Evolutionary conservation across 805 yeast genomes (phyloP).

Genomic region (Huiozyma sinensis): DNA sequence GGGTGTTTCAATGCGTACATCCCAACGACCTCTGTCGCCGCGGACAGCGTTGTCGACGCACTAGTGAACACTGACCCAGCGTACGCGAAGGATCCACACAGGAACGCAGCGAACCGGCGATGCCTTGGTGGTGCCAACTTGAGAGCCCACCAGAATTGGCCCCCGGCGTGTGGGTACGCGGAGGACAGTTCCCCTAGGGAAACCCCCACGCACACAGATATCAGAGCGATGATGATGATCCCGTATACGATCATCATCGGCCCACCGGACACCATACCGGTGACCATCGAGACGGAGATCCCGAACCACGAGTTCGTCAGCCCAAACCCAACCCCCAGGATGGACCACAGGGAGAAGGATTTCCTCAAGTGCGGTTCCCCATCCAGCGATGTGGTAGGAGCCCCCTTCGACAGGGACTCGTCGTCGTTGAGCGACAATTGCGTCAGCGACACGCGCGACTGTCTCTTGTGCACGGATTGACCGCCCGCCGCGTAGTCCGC

Average conservation of each 20-base stretch:
- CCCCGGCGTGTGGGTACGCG: slow-evolving; percentile 55
- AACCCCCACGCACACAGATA: slow-evolving; percentile 40
- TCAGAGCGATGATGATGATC: slow-evolving; percentile 40
- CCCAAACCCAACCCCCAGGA: slow-evolving; percentile 53
- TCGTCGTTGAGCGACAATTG: not conserved
- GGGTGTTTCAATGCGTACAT: slow-evolving; percentile 32
- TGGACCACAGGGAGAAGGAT: slow-evolving; percentile 39
- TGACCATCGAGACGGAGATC: slow-evolving; percentile 46
- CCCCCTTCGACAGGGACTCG: not conserved
- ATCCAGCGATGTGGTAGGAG: not conserved
- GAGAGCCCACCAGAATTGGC: slow-evolving; percentile 53
- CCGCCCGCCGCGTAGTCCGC: not conserved
- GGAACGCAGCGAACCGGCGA: slow-evolving; percentile 39
- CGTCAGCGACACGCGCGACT: not conserved
- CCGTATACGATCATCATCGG: slow-evolving; percentile 52
- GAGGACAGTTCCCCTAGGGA: slow-evolving; percentile 46
- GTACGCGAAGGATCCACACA: slow-evolving; percentile 57
- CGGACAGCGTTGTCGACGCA: slow-evolving; percentile 50
- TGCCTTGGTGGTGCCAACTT: slow-evolving; percentile 40
- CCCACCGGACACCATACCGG: slow-evolving; percentile 51
- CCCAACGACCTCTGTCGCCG: slow-evolving; percentile 46
- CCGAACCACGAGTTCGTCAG: slow-evolving; percentile 58
- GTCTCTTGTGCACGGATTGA: not conserved
- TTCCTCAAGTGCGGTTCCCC: slow-evolving; percentile 28
- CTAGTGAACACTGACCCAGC: slow-evolving; percentile 55